These are phyloP conservation scores for Bothriochloa decipiens DNA, from an alignment of 176 grass and related monocot genomes.

Conservation along the genomic window DNA sequence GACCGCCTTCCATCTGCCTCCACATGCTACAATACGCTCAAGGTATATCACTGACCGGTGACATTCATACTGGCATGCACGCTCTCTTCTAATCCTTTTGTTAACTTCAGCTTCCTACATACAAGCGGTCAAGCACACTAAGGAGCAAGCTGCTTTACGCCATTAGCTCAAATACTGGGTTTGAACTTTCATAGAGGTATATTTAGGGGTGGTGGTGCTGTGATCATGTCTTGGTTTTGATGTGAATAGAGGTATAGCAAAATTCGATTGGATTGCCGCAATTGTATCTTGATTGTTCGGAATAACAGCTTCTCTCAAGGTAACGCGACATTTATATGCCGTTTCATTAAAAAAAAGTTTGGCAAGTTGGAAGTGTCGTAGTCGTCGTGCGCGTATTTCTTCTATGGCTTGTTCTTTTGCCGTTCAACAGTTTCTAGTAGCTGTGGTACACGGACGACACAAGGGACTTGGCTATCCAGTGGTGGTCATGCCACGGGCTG, in stretches of 20 bases:
- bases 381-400: background rate
- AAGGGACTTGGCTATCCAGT: background rate
- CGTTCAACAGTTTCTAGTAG: background rate
- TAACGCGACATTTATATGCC: background rate
- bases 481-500: too few relatives aligned
- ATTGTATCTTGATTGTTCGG: background rate
- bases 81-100: background rate
- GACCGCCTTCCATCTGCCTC: constrained; percentile 94
- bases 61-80: background rate
- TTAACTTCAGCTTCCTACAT: constrained; percentile 73
- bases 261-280: constrained; percentile 26
- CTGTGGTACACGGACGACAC: background rate
- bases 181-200: constrained; percentile 77
- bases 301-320: background rate
- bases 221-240: constrained; percentile 32
- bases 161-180: constrained; percentile 87
- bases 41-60: constrained; percentile 48
- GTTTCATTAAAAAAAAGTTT: too few relatives aligned
- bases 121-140: constrained; percentile 81
- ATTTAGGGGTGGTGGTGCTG: background rate
- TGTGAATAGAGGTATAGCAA: constrained; percentile 60
- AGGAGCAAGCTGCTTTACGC: constrained; percentile 90
- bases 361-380: too few relatives aligned
- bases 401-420: background rate
- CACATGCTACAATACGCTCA: constrained; percentile 96